phyloP scores from a whole-genome alignment of 2,329 filamentous ascomycete species.

The Fusarium camptoceras region DNA sequence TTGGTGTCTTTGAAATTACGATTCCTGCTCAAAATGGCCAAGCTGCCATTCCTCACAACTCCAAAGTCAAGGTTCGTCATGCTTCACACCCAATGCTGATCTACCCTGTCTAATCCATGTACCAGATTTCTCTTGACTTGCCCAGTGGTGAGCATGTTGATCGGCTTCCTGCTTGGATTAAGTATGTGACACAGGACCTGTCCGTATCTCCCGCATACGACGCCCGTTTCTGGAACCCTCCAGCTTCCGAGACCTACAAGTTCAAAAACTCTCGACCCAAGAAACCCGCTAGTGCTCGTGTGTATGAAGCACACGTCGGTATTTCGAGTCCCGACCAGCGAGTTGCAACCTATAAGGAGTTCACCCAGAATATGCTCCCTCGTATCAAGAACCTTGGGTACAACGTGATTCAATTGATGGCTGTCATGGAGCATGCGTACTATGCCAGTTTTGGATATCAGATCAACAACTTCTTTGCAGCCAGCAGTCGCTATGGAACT shows the following conservation, averaged over 20 bases:
- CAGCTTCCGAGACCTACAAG: conserved; percentile 77
- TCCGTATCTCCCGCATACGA: conserved; percentile 92
- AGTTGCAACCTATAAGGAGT: conserved; percentile 97
- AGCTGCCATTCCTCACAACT: conserved; percentile 88
- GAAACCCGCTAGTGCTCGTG: conserved; percentile 86
- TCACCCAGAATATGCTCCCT: conserved; percentile 90
- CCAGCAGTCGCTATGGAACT: conserved; percentile 92
- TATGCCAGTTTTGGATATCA: conserved; percentile 99
- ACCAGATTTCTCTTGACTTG: conserved; percentile 83
- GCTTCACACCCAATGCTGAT: background rate
- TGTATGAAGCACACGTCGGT: conserved; percentile 98
- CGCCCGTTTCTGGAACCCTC: conserved; percentile 96
- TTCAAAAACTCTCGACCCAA: conserved; percentile 87
- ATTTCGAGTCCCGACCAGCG: conserved; percentile 92
- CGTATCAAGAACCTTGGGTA: conserved; percentile 92
- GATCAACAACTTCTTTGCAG: conserved; percentile 98
- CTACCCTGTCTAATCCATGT: conserved; percentile 12
- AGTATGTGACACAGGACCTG: conserved; percentile 93
- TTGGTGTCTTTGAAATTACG: conserved; percentile 86
- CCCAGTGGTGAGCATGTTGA: conserved; percentile 85
- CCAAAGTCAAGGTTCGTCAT: conserved; percentile 86
- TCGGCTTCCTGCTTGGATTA: conserved; percentile 95
- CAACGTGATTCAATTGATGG: conserved; percentile 98
- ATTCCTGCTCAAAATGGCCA: conserved; percentile 79
- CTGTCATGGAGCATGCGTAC: conserved; percentile 99